These are phyloP conservation scores for Massarina eburnea DNA, from an alignment of 2,329 filamentous ascomycete species.

Conservation along the genomic window DNA sequence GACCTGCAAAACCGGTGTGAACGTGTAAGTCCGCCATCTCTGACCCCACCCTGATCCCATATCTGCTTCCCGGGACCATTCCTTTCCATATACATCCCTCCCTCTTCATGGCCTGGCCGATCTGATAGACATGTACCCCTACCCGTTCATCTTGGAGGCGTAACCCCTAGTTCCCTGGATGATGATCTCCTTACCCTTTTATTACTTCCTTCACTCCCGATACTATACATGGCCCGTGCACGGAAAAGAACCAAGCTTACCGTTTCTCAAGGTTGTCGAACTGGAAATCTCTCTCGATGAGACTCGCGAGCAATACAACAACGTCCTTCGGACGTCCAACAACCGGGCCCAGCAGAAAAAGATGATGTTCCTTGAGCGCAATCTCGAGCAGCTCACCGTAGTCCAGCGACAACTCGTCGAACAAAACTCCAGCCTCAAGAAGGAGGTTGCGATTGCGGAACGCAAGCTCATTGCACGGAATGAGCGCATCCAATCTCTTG, in stretches of 20 bases:
- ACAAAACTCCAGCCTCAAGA: constrained; percentile 96
- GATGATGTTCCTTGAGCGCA: constrained; percentile 98
- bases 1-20: constrained; percentile 98
- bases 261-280: constrained; percentile 69
- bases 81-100: too few relatives aligned
- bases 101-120: too few relatives aligned
- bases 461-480: constrained; percentile 95
- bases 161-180: too few relatives aligned
- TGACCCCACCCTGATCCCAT: background rate
- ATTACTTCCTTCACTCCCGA: too few relatives aligned
- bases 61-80: too few relatives aligned
- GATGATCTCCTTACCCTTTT: too few relatives aligned
- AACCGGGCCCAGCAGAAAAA: constrained; percentile 99
- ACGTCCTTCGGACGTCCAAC: constrained; percentile 93
- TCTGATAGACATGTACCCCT: too few relatives aligned
- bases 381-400: constrained; percentile 95
- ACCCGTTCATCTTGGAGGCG: too few relatives aligned
- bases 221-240: background rate
- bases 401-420: constrained; percentile 97
- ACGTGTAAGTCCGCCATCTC: constrained; percentile 56
- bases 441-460: constrained; percentile 98
- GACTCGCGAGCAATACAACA: constrained; percentile 98
- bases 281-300: constrained; percentile 97
- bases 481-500: constrained; percentile 92
- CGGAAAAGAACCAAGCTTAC: constrained; percentile 19